Percentiles rank a stretch among this genome's conserved stretches.
Conservation (phyloP, 2,329 filamentous ascomycete genomes). For the Venturiaceae sp. region DNA sequence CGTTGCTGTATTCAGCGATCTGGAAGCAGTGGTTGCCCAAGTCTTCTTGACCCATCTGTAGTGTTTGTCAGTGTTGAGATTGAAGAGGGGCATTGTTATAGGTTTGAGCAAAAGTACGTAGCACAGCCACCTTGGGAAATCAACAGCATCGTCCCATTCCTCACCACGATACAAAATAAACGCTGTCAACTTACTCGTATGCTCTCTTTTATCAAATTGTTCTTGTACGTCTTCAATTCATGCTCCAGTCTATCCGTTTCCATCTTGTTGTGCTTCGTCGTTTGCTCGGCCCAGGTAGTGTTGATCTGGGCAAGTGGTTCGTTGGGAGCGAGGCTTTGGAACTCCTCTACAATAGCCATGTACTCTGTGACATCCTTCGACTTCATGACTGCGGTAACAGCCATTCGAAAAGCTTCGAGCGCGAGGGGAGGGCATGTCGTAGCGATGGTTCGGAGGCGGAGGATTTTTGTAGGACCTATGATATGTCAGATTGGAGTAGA, state of each 20-base stretch:
- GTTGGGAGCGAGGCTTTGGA: slow-evolving; percentile 53
- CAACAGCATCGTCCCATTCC: too few species aligned
- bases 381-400: slow-evolving; percentile 64
- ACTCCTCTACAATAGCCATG: slow-evolving; percentile 53
- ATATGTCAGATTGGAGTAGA: background rate
- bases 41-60: slow-evolving; percentile 88
- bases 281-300: slow-evolving; percentile 62
- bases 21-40: slow-evolving; percentile 74
- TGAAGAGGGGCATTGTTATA: background rate
- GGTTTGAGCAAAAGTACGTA: background rate
- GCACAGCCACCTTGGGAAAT: too few species aligned
- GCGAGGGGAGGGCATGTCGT: slow-evolving; percentile 65
- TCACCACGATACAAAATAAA: background rate
- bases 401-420: slow-evolving; percentile 70
- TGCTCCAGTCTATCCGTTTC: slow-evolving; percentile 70
- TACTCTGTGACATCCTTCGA: slow-evolving; percentile 66
- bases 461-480: slow-evolving; percentile 52
- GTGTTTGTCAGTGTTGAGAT: slow-evolving; percentile 2
- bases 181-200: slow-evolving; percentile 43
- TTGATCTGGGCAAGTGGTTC: slow-evolving; percentile 62
- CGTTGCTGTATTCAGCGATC: slow-evolving; percentile 62
- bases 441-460: slow-evolving; percentile 76
- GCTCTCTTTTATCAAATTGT: slow-evolving; percentile 95
- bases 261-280: slow-evolving; percentile 53
- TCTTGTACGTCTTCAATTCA: slow-evolving; percentile 87